Evolutionary conservation across 1,284 basidiomycete genomes (phyloP).

Genomic region (Cryptococcus sp.): DNA sequence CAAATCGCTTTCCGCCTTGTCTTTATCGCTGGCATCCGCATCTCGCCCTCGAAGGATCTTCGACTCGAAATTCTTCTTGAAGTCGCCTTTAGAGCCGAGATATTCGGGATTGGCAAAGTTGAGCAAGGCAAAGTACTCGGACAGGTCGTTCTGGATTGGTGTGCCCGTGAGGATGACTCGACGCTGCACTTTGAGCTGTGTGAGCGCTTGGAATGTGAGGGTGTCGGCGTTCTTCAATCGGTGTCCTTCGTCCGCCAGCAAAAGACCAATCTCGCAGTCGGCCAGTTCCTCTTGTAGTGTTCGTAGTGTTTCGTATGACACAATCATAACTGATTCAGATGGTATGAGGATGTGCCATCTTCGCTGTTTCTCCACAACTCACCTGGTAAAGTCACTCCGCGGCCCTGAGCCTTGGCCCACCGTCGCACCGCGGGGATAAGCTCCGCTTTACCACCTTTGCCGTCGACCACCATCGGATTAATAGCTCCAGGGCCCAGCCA

Average conservation of each 20-base stretch:
- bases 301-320: constrained; percentile 96
- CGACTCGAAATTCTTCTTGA: constrained; percentile 95
- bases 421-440: constrained; percentile 74
- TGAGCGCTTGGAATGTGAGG: constrained; percentile 84
- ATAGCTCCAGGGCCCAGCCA: constrained; percentile 87
- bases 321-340: constrained; percentile 80
- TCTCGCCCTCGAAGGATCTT: constrained; percentile 92
- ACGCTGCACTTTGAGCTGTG: constrained; percentile 82
- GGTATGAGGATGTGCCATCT: background rate
- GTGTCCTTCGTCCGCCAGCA: constrained; percentile 97
- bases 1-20: constrained; percentile 80
- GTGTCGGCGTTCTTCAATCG: constrained; percentile 94
- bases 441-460: constrained; percentile 81
- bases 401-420: constrained; percentile 82
- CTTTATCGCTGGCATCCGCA: constrained; percentile 79
- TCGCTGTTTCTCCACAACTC: constrained; percentile 28
- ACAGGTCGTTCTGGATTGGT: constrained; percentile 93
- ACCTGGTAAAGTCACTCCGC: constrained; percentile 88
- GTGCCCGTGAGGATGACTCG: constrained; percentile 96
- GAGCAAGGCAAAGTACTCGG: constrained; percentile 94
- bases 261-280: constrained; percentile 78
- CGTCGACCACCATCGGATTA: constrained; percentile 80
- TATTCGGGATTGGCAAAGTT: constrained; percentile 97
- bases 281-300: constrained; percentile 74
- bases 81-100: constrained; percentile 87